Percentiles rank a stretch among this genome's conserved stretches.
Conservation (phyloP, 2,329 filamentous ascomycete genomes). For the Epichloe festucae region DNA sequence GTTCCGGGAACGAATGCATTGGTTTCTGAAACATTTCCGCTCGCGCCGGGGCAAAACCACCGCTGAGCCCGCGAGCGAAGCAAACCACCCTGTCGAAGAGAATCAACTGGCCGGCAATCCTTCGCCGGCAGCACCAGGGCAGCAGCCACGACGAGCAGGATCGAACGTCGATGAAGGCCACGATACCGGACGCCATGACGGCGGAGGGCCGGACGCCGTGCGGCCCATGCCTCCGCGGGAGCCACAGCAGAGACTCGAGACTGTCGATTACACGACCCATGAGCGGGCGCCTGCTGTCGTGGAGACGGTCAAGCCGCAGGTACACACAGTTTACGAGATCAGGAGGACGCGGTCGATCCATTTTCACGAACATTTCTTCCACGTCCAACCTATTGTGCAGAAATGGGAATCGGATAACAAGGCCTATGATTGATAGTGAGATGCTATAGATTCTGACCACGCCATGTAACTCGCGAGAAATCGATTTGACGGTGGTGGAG, state of each 20-base stretch:
- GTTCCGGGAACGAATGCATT: not conserved
- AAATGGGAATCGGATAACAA: not conserved
- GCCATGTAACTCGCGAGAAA: too few relatives aligned
- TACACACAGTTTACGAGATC: slow-evolving; percentile 2
- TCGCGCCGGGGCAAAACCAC: not conserved
- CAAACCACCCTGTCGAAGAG: too few relatives aligned
- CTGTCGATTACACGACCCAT: slow-evolving; percentile 1
- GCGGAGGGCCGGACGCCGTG: too few relatives aligned
- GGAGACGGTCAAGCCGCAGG: not conserved
- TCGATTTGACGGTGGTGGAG: not conserved
- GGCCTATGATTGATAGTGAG: too few relatives aligned
- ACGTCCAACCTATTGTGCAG: slow-evolving; percentile 2
- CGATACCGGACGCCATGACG: too few relatives aligned
- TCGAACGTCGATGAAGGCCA: not conserved
- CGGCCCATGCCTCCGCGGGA: not conserved
- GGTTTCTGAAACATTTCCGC: not conserved
- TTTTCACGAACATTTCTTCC: slow-evolving; percentile 1
- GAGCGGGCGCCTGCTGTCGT: slow-evolving; percentile 1
- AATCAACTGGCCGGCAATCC: not conserved
- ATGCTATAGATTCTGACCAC: not conserved
- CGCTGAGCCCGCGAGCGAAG: too few relatives aligned
- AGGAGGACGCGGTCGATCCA: slow-evolving; percentile 2
- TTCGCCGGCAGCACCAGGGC: not conserved
- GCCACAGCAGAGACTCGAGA: not conserved
- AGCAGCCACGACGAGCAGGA: not conserved